Evolutionary conservation across 2,329 filamentous ascomycete genomes (phyloP).

Genomic region (Arthrinium puccinioides): DNA sequence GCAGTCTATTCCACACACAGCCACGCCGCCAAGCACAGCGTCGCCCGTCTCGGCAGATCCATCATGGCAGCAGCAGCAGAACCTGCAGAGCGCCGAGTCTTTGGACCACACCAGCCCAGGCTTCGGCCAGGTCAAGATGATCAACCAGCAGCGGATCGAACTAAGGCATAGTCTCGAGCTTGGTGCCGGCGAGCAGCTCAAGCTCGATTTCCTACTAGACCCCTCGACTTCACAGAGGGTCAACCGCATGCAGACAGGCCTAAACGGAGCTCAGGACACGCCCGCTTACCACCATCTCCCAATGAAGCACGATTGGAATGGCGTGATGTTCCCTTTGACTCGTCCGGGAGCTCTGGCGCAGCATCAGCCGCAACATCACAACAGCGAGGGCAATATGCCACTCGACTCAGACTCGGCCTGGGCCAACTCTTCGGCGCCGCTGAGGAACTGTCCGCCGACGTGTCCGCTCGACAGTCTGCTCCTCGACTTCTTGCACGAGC

Average conservation of each 20-base stretch:
- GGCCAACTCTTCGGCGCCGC: slow-evolving; percentile 23
- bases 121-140: slow-evolving; percentile 21
- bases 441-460: slow-evolving; percentile 59
- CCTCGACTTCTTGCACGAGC: slow-evolving; percentile 68
- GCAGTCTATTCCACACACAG: slow-evolving; percentile 21
- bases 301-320: slow-evolving; percentile 44
- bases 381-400: slow-evolving; percentile 3
- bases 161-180: slow-evolving; percentile 51
- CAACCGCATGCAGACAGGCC: slow-evolving; percentile 42
- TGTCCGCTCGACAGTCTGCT: slow-evolving; percentile 75
- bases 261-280: slow-evolving; percentile 40
- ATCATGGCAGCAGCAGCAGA: slow-evolving; percentile 19
- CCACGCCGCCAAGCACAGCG: slow-evolving; percentile 30
- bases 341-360: slow-evolving; percentile 1
- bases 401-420: slow-evolving; percentile 8
- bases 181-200: slow-evolving; percentile 55
- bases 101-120: slow-evolving; percentile 16
- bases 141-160: slow-evolving; percentile 41
- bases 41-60: slow-evolving; percentile 27
- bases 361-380: background rate
- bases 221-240: slow-evolving; percentile 40
- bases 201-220: slow-evolving; percentile 67
- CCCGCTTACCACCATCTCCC: slow-evolving; percentile 35
- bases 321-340: slow-evolving; percentile 9
- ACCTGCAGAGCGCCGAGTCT: slow-evolving; percentile 7